Conservation (phyloP, 1,284 basidiomycete species). For the Leccinum fuscescens region DNA sequence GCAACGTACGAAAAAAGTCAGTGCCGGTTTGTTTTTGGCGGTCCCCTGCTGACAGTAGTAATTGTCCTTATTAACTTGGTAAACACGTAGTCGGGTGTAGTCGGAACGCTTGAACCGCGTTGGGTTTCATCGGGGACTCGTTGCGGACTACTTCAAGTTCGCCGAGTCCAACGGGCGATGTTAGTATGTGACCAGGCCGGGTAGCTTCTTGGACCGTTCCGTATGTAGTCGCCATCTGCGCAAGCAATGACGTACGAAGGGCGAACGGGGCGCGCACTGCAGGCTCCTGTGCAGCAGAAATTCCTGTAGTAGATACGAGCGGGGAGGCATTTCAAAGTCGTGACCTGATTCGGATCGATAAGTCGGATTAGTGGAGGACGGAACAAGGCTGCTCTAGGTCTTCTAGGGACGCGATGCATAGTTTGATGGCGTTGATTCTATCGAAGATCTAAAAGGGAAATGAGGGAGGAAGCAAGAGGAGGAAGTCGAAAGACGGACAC, state of each 20-base stretch:
- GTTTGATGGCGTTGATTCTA: slow-evolving; percentile 22
- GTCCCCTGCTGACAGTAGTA: neutral
- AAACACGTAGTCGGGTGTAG: too few species aligned
- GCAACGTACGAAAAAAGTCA: neutral
- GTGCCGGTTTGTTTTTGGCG: neutral
- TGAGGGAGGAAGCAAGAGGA: neutral
- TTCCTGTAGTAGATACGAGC: neutral
- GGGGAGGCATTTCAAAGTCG: too few species aligned
- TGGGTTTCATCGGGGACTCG: too few species aligned
- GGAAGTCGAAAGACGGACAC: slow-evolving; percentile 16
- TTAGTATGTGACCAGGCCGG: too few species aligned
- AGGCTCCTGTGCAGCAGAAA: too few species aligned
- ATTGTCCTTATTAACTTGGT: neutral
- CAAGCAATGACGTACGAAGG: neutral
- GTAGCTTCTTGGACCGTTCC: neutral
- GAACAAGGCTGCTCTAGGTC: neutral
- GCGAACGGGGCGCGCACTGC: too few species aligned
- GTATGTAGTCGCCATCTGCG: neutral
- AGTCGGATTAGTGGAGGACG: neutral
- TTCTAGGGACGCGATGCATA: slow-evolving; percentile 15
- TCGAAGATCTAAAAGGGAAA: slow-evolving; percentile 22
- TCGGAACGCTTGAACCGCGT: too few species aligned
- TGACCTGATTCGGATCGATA: neutral
- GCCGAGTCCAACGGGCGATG: too few species aligned
- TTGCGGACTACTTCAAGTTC: too few species aligned